Evolutionary conservation across 208 protist genomes (phyloP).

Genomic region (Leishmania amazonensis): DNA sequence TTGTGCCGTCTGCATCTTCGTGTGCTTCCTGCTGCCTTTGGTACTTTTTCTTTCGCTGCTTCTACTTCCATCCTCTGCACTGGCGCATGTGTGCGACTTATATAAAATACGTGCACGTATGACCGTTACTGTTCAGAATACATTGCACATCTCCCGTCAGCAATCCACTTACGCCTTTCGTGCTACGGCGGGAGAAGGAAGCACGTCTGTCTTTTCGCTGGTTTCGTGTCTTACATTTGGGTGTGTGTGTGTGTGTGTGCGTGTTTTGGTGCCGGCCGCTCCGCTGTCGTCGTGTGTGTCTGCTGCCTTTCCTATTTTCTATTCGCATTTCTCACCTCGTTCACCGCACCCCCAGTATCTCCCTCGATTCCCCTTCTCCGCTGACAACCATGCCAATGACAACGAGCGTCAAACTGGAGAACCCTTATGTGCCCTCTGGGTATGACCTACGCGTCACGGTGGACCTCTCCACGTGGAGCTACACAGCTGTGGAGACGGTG

Average conservation of each 20-base stretch:
- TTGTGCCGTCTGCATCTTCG: neutral
- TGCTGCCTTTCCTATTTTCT: neutral
- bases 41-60: neutral
- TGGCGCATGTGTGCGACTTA: neutral
- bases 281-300: neutral
- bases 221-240: neutral
- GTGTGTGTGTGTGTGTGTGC: neutral
- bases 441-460: slow-evolving; percentile 75
- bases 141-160: neutral
- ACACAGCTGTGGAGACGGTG: slow-evolving; percentile 68
- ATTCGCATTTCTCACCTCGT: neutral
- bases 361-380: neutral
- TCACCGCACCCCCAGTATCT: neutral
- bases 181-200: neutral
- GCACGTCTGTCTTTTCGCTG: too few relatives aligned
- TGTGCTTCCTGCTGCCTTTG: neutral
- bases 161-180: neutral
- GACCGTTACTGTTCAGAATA: too few relatives aligned
- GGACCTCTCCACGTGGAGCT: slow-evolving; percentile 75
- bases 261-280: neutral
- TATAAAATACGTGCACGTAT: neutral
- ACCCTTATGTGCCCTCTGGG: slow-evolving; percentile 70
- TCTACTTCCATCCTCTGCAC: neutral
- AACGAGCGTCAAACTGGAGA: slow-evolving; percentile 68
- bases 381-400: neutral